Evolutionary conservation across 2,329 filamentous ascomycete genomes (phyloP), one percentile per base, ranked within the genome.

Genomic region (Ophiostoma piceae): DNA sequence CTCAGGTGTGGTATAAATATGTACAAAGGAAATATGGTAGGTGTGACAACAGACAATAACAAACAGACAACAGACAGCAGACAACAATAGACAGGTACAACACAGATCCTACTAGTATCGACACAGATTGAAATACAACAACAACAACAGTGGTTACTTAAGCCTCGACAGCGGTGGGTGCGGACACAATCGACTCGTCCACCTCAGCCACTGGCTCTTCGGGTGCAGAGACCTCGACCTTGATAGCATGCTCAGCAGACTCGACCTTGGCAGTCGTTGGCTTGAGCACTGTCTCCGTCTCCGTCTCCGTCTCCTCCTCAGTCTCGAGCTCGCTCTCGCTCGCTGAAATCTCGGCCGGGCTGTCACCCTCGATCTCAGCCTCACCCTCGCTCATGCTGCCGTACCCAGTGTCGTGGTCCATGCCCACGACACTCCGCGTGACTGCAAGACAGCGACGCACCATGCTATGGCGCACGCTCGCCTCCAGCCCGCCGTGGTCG

Each of bases 391-490:
- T 84, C 81, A 86, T 84, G 72, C 82, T 87, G 66, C 82, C 85
- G 76, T 88, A 88, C 8, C 87, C 87, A 1, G 84, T 67, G 74
- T 89, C 87, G 14, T 80, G 78, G 70, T 87, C 84, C 83, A 89
- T 88, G 9, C 87, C 86, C 8, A 88, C 82, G 51, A 86, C 79
- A 67, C 79, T 82, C 75, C 85, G 87, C 16, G 84, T 86, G 47
- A 89, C 82, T 12, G 77, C 75, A 22, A 89, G 76, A 71, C 87
- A 89, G 68, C 82, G 80, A 67, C 85, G 82, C 3, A 89, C 83
- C 74, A 88, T 82, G 72, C 80, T 80, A 70, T 82, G 81, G 70
- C 85, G 83, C n/a, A 86, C 77, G 16, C 82, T 80, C 1, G 79
- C 79, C 22, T 81, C 79, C n/a, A 89, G 78, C 1, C 83, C 84